phyloP scores from a whole-genome alignment of 257 asterid species.

The Sherardia arvensis region DNA sequence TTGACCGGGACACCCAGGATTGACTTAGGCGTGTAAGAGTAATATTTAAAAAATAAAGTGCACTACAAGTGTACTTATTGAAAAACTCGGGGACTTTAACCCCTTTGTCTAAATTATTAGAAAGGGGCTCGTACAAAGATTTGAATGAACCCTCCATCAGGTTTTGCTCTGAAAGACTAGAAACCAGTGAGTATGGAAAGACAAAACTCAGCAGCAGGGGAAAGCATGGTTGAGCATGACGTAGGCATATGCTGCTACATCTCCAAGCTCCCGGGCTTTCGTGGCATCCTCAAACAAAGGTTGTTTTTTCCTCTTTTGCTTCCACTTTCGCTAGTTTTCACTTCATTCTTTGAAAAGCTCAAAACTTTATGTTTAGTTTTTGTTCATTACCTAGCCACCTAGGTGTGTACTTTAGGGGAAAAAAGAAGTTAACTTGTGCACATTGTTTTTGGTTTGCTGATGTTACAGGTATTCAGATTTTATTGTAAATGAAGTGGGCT shows the following conservation, averaged over 20 bases:
- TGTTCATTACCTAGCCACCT: background rate
- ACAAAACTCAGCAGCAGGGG: background rate
- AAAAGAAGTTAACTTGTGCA: background rate
- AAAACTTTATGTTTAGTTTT: background rate
- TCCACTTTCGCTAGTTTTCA: background rate
- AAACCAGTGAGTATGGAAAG: background rate
- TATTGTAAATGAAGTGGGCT: conserved; percentile 86
- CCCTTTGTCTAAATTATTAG: too few species aligned
- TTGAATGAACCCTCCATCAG: background rate
- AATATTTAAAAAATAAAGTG: too few species aligned
- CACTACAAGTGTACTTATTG: too few species aligned
- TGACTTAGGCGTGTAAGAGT: too few species aligned
- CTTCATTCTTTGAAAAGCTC: background rate
- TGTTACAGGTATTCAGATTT: conserved; percentile 77
- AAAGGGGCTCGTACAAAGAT: background rate
- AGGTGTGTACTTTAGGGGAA: background rate
- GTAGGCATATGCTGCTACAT: conserved; percentile 81
- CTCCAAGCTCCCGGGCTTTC: conserved; percentile 71
- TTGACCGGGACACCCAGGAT: too few species aligned
- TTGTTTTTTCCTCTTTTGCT: conserved; percentile 3
- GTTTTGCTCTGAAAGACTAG: background rate
- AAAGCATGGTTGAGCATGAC: conserved; percentile 55
- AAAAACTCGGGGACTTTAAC: too few species aligned
- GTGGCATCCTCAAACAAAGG: conserved; percentile 92
- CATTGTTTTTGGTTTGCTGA: conserved; percentile 9